Percentiles rank a stretch among this genome's conserved stretches.
phyloP scores from a whole-genome alignment of 2,329 filamentous ascomycete genomes.

The Colletotrichum echinochloae region DNA sequence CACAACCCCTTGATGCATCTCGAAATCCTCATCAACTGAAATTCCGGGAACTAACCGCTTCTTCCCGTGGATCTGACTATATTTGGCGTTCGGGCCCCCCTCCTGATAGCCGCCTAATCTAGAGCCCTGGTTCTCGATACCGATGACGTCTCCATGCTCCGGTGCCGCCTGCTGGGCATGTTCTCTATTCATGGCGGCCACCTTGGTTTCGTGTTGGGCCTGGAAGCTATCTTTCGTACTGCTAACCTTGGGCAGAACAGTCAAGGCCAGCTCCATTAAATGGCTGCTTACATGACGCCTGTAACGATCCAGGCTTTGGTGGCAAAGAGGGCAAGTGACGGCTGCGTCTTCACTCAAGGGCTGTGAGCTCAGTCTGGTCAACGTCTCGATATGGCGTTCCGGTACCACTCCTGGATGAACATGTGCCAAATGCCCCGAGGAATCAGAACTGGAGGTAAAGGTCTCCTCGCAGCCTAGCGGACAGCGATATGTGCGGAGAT shows the following conservation, averaged over 20 bases:
- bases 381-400: fast-evolving
- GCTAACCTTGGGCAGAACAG: neutral
- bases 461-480: fast-evolving
- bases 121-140: neutral
- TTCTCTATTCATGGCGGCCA: neutral
- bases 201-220: no score
- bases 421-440: fast-evolving
- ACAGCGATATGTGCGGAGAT: conserved; percentile 35
- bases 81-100: no score
- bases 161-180: no score
- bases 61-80: no score
- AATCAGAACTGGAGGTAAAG: fast-evolving
- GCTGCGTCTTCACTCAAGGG: fast-evolving
- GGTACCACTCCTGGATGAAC: fast-evolving
- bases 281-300: neutral
- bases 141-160: no score
- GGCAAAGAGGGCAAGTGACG: fast-evolving
- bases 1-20: no score
- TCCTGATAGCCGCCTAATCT: no score
- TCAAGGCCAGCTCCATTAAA: neutral
- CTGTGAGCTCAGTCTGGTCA: fast-evolving
- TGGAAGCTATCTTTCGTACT: neutral
- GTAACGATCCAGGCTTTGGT: neutral
- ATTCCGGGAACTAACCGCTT: no score
- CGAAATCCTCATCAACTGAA: no score